Base-by-base conservation (phyloP, 2,329 filamentous ascomycete species). In the Nigrograna mackinnonii region DNA sequence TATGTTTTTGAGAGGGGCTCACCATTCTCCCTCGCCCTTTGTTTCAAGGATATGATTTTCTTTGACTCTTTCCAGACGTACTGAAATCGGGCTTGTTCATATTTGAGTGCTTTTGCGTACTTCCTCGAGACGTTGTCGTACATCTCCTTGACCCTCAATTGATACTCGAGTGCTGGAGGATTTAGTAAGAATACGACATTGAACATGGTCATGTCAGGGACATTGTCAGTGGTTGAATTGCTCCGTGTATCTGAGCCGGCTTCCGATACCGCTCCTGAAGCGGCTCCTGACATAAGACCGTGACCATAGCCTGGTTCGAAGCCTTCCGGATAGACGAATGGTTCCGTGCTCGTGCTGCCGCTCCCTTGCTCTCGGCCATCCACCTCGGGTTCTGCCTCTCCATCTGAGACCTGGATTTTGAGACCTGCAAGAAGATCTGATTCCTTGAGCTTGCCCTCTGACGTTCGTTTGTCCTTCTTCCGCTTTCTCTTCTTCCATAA, bases 31-130 rank as follows among this genome's bases (percentile, higher is more conserved):
- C 86, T 83, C 2, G 85, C 89, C 59, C 89, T 89, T 50, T 95
- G 87, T 64, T 94, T 95, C 56, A 94, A 76, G 22, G 82, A 76
- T 21, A 94, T 74, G 35, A 97, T 92, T 44, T 82, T 82, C 66
- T 94, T 91, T 3, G 89, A 89, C 64, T 99, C 90, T 58, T 86
- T 87, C 84, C 89, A 94, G 4, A 99, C 87, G 65, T 96, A 97
- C 55, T 91, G 87, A 43, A 85, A 87, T 46, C 88, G 86, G 53
- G 91, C 87, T 70, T 99, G 92, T 64, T 91, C 91, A 69, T 92
- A 94, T 64, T 94, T 95, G 62, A 96, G 82, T 3, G 89, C 89
- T 72, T 92, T 95, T 62, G 91, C 91, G 57, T 96, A 85, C 69
- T 95, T 95, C 67, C 91, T 94, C 50, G 91, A 86, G 28, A 97